Percentiles rank a stretch among this genome's conserved stretches.
These are phyloP conservation scores for Punica granatum DNA, from an alignment of 345 rosid species.

Conservation along the genomic window DNA sequence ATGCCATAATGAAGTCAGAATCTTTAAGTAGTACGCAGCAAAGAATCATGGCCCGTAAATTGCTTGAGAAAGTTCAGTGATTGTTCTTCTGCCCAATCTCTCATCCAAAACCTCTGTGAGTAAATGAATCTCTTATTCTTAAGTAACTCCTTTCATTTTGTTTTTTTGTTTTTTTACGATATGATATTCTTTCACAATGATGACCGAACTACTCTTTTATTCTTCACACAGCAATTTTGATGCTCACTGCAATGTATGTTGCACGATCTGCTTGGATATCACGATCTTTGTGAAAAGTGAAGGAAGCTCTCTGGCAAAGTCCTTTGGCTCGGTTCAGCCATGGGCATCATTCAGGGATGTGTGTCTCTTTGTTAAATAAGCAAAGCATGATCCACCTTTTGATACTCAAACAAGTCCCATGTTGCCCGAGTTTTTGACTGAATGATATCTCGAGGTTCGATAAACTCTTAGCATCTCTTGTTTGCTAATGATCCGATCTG, in stretches of 20 bases:
- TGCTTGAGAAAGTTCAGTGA: conserved; percentile 54
- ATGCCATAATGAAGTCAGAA: conserved; percentile 72
- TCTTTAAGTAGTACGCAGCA: conserved; percentile 55
- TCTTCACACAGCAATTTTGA: background rate
- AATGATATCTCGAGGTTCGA: no score
- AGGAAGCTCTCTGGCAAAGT: background rate
- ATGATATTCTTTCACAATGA: background rate
- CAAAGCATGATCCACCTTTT: background rate
- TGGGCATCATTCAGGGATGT: background rate
- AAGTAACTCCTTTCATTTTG: background rate
- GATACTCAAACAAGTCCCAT: background rate
- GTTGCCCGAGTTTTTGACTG: background rate
- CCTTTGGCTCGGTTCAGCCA: background rate
- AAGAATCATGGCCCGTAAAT: conserved; percentile 62
- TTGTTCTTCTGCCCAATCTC: conserved; percentile 5
- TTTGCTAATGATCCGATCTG: no score
- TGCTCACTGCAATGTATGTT: background rate
- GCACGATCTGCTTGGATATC: background rate
- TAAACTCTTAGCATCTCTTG: no score
- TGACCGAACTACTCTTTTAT: background rate
- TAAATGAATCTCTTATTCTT: background rate
- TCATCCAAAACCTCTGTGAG: background rate
- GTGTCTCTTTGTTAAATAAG: background rate
- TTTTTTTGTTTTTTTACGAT: background rate
- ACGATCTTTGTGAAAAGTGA: background rate